Percentiles rank a stretch among this genome's conserved stretches.
These are phyloP conservation scores for Logfia minima DNA, from an alignment of 129 eudicot species.

Conservation along the genomic window DNA sequence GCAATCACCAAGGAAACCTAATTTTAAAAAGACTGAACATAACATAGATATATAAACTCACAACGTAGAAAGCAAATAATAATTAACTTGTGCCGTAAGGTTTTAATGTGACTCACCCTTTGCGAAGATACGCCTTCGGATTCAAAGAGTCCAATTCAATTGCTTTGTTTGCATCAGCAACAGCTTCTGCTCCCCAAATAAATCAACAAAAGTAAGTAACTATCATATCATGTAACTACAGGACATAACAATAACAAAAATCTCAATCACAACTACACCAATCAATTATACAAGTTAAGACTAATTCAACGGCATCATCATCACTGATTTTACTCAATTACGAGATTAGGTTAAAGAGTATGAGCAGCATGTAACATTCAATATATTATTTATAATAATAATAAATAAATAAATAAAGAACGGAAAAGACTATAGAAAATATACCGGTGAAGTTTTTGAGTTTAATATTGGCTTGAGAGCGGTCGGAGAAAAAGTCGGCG, in stretches of 20 bases:
- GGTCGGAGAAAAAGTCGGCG: constrained; percentile 61
- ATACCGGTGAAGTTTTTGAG: constrained; percentile 70
- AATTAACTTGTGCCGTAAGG: too few relatives aligned
- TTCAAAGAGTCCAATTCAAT: constrained; percentile 62
- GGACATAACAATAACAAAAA: background rate
- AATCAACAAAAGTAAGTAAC: background rate
- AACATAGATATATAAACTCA: too few relatives aligned
- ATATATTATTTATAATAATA: too few relatives aligned
- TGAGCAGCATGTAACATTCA: too few relatives aligned
- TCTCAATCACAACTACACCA: background rate
- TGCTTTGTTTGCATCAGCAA: constrained; percentile 84
- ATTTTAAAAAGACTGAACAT: too few relatives aligned
- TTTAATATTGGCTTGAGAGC: constrained; percentile 81
- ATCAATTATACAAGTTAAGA: too few relatives aligned
- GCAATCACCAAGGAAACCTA: too few relatives aligned
- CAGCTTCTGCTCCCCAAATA: constrained; percentile 61
- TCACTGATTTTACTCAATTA: too few relatives aligned
- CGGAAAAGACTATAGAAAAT: background rate
- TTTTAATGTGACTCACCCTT: constrained; percentile 50
- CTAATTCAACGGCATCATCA: too few relatives aligned
- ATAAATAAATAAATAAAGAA: too few relatives aligned
- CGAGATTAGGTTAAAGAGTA: background rate
- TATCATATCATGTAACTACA: background rate
- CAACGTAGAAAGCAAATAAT: too few relatives aligned
- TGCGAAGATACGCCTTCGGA: constrained; percentile 69